Evolutionary conservation across 192 early-diverging fungal species (phyloP).

Genomic region (Entrophospora sp.): DNA sequence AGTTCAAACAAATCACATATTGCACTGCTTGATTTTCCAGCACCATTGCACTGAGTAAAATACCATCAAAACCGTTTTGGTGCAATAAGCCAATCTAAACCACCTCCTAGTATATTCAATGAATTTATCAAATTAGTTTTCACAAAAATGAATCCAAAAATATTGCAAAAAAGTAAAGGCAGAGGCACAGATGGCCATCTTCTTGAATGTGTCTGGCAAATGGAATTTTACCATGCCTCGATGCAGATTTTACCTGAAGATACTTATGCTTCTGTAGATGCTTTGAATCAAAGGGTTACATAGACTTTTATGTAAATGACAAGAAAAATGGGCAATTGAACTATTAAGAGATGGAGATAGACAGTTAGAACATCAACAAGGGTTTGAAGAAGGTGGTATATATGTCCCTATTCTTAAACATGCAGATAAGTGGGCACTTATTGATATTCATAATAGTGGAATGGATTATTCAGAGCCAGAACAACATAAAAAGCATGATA

Average conservation of each 20-base stretch:
- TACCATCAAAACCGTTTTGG: slow-evolving; percentile 6
- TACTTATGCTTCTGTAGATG: slow-evolving; percentile 21
- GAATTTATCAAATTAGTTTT: slow-evolving; percentile 5
- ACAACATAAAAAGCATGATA: neutral
- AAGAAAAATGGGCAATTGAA: slow-evolving; percentile 27
- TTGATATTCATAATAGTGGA: slow-evolving; percentile 16
- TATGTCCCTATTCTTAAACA: slow-evolving; percentile 13
- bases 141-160: slow-evolving; percentile 3
- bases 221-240: slow-evolving; percentile 26
- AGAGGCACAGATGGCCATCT: slow-evolving; percentile 5
- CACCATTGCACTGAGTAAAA: slow-evolving; percentile 1
- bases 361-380: slow-evolving; percentile 15
- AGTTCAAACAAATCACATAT: neutral
- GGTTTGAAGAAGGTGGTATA: slow-evolving; percentile 18
- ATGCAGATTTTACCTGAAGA: slow-evolving; percentile 15
- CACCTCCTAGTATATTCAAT: neutral
- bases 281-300: slow-evolving; percentile 19
- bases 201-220: slow-evolving; percentile 26
- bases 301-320: slow-evolving; percentile 29
- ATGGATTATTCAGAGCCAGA: neutral
- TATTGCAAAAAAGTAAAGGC: slow-evolving; percentile 5
- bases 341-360: slow-evolving; percentile 21
- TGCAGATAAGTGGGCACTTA: slow-evolving; percentile 7
- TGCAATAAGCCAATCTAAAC: neutral
- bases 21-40: slow-evolving; percentile 6